Conservation (phyloP, 805 yeast species). For the Myxozyma neglecta region DNA sequence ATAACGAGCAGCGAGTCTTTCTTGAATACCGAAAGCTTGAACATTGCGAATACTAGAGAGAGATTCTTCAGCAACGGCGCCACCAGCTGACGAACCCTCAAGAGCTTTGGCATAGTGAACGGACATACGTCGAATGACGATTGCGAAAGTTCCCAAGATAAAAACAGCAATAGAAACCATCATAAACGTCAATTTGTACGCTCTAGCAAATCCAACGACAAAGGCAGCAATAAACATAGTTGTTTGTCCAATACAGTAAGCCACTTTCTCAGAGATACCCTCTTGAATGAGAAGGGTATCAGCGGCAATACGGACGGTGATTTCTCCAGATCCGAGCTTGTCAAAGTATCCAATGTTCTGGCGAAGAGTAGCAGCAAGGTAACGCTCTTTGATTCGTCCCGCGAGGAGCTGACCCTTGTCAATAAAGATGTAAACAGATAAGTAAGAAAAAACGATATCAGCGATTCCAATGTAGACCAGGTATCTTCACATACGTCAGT, state of each 20-base stretch:
- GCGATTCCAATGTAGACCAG: slow-evolving; percentile 47
- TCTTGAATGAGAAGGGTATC: slow-evolving; percentile 38
- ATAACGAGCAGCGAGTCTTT: slow-evolving; percentile 33
- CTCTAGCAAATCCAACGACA: slow-evolving; percentile 31
- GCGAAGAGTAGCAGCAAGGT: slow-evolving; percentile 35
- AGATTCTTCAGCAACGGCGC: slow-evolving; percentile 39
- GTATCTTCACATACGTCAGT: slow-evolving; percentile 28
- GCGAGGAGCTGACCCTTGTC: slow-evolving; percentile 46
- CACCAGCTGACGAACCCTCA: slow-evolving; percentile 36
- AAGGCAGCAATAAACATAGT: slow-evolving; percentile 35
- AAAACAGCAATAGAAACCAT: slow-evolving; percentile 31
- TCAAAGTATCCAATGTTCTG: slow-evolving; percentile 38
- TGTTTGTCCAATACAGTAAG: slow-evolving; percentile 32
- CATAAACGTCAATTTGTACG: slow-evolving; percentile 33
- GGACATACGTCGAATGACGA: slow-evolving; percentile 30
- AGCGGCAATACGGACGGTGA: slow-evolving; percentile 37
- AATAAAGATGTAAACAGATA: slow-evolving; percentile 42
- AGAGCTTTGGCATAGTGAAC: slow-evolving; percentile 25
- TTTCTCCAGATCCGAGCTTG: slow-evolving; percentile 37
- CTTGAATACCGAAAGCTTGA: slow-evolving; percentile 37
- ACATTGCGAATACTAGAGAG: slow-evolving; percentile 37
- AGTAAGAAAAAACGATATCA: slow-evolving; percentile 31
- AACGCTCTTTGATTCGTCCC: slow-evolving; percentile 36
- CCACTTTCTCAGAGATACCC: slow-evolving; percentile 37
- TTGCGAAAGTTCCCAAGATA: slow-evolving; percentile 24